A percentile compares a stretch with the other conserved stretches of the same genome.
Evolutionary conservation across 164 flowering plant genomes (phyloP).

Genomic region (Platanus orientalis): DNA sequence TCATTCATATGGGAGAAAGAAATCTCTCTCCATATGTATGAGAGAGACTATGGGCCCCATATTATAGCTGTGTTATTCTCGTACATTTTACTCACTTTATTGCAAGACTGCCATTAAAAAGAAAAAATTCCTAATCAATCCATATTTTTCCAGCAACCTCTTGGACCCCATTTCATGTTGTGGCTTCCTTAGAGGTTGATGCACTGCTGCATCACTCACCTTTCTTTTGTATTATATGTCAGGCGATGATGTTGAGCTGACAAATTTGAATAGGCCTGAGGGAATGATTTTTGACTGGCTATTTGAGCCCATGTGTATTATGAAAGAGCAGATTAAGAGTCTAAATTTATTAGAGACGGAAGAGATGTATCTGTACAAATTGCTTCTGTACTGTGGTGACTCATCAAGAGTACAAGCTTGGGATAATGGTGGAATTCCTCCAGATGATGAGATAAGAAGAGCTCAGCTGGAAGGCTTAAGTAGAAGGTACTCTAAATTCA

Average conservation of each 20-base stretch:
- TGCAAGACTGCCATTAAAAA: too few species aligned
- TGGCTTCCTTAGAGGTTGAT: too few species aligned
- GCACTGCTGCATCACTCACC: too few species aligned
- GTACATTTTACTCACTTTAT: too few species aligned
- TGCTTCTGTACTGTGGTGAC: slow-evolving; percentile 27
- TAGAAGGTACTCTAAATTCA: slow-evolving; percentile 24
- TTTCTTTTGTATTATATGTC: slow-evolving; percentile 5
- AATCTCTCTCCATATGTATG: too few species aligned
- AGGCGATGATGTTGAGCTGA: slow-evolving; percentile 36
- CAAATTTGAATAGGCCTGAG: slow-evolving; percentile 35
- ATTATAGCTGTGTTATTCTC: too few species aligned
- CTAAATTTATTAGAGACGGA: slow-evolving; percentile 25
- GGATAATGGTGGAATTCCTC: slow-evolving; percentile 38
- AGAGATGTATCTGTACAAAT: slow-evolving; percentile 24
- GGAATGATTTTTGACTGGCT: slow-evolving; percentile 47
- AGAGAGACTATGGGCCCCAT: too few species aligned
- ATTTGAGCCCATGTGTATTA: slow-evolving; percentile 36
- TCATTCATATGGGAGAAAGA: too few species aligned
- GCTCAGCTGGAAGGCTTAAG: slow-evolving; percentile 38
- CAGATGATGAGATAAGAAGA: slow-evolving; percentile 30
- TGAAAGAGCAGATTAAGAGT: slow-evolving; percentile 35
- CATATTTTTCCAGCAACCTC: too few species aligned
- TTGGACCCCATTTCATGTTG: too few species aligned
- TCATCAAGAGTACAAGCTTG: slow-evolving; percentile 25
- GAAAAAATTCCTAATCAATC: too few species aligned